phyloP scores from a whole-genome alignment of 2,329 filamentous ascomycete genomes.

The Fonsecaea pedrosoi region DNA sequence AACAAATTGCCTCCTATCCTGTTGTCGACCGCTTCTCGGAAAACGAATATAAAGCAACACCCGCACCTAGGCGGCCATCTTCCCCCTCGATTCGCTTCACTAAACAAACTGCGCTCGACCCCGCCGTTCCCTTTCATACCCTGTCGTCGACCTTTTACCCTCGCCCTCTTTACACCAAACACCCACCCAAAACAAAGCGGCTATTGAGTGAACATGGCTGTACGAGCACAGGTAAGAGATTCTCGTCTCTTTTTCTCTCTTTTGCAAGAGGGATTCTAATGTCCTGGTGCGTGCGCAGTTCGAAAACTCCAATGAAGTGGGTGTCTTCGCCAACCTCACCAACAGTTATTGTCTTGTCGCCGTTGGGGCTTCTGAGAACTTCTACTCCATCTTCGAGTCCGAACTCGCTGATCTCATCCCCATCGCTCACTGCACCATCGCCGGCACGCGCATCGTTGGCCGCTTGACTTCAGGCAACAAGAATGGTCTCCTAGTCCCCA shows the following conservation, averaged over 20 bases:
- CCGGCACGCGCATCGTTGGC: slow-evolving; percentile 93
- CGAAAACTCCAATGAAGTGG: slow-evolving; percentile 69
- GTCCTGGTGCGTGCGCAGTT: slow-evolving; percentile 40
- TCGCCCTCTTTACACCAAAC: neutral
- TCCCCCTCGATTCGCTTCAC: neutral
- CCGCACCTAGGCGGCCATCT: neutral
- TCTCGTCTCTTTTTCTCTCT: neutral
- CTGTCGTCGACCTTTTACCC: neutral
- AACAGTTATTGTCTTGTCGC: slow-evolving; percentile 97
- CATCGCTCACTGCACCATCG: slow-evolving; percentile 95
- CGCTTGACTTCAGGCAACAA: slow-evolving; percentile 95
- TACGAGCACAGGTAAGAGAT: slow-evolving; percentile 31
- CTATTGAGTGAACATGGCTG: slow-evolving; percentile 29
- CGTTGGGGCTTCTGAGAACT: slow-evolving; percentile 95
- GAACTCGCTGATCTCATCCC: slow-evolving; percentile 97
- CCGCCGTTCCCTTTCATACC: neutral
- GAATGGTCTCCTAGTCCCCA: slow-evolving; percentile 94
- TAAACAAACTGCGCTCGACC: neutral
- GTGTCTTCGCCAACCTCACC: slow-evolving; percentile 94
- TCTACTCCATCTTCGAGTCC: slow-evolving; percentile 98
- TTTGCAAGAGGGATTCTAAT: neutral
- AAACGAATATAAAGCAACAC: slow-evolving; percentile 1
- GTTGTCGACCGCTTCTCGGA: neutral
- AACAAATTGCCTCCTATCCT: neutral
- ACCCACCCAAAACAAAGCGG: neutral